phyloP scores from a whole-genome alignment of 495 filamentous ascomycete genomes.

The Penicillium cosmopolitanum region DNA sequence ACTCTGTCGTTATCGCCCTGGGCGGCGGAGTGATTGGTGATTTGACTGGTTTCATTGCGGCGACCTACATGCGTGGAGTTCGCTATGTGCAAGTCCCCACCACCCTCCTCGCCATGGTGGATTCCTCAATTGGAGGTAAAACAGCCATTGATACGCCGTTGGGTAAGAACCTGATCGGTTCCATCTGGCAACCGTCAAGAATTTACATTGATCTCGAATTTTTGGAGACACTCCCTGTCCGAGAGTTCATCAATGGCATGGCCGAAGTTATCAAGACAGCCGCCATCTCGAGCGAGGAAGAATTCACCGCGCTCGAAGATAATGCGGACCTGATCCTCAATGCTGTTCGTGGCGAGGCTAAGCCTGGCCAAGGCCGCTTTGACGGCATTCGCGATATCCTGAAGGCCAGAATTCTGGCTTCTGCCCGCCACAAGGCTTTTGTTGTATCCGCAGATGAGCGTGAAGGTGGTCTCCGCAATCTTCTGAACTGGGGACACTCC shows the following conservation, averaged over 20 bases:
- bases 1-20: constrained; percentile 92
- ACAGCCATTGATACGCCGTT: constrained; percentile 97
- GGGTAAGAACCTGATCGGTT: constrained; percentile 94
- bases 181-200: constrained; percentile 93
- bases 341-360: constrained; percentile 63
- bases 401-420: constrained; percentile 86
- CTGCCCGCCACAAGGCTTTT: constrained; percentile 85
- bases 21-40: constrained; percentile 99
- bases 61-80: constrained; percentile 97
- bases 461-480: constrained; percentile 91
- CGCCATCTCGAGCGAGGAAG: constrained; percentile 88
- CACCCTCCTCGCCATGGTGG: constrained; percentile 94
- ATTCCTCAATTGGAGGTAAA: constrained; percentile 97
- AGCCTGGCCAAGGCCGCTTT: constrained; percentile 60
- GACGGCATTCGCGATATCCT: constrained; percentile 72
- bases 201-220: constrained; percentile 95
- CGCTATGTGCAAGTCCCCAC: constrained; percentile 96
- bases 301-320: constrained; percentile 83
- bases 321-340: constrained; percentile 75
- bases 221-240: constrained; percentile 84
- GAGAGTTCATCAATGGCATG: constrained; percentile 99
- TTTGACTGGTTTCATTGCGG: constrained; percentile 94
- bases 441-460: constrained; percentile 93
- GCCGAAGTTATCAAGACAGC: constrained; percentile 98
- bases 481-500: constrained; percentile 97